Conservation (phyloP, 331 rosid species). For the Quercus phellos region DNA sequence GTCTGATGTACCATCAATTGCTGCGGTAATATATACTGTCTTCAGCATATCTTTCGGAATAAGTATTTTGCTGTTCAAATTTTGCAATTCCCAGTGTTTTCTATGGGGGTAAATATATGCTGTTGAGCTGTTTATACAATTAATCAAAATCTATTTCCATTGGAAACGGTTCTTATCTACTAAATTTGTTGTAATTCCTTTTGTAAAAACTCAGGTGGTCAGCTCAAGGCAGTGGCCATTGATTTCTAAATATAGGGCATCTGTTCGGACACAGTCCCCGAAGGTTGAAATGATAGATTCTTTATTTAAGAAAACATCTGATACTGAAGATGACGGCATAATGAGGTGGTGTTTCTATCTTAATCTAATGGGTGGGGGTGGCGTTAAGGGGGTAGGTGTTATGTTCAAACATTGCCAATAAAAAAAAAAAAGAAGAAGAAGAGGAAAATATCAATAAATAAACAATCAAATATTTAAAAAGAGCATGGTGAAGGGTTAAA, state of each 20-base stretch:
- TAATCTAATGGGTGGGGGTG: background rate
- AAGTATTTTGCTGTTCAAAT: background rate
- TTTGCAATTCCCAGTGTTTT: background rate
- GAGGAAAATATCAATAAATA: background rate
- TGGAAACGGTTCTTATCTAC: background rate
- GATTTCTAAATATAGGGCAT: constrained; percentile 81
- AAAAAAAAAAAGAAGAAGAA: background rate
- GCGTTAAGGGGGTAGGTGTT: background rate
- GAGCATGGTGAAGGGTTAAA: too few species aligned
- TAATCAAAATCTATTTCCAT: background rate
- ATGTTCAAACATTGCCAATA: background rate
- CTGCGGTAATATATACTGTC: constrained; percentile 55
- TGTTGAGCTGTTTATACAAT: background rate
- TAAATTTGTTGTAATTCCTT: background rate
- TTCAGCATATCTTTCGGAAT: too few species aligned
- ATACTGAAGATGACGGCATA: constrained; percentile 73
- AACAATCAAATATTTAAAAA: background rate
- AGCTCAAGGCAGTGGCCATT: constrained; percentile 91
- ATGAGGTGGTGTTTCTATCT: constrained; percentile 45
- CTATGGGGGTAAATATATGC: background rate
- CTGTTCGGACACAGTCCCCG: constrained; percentile 79
- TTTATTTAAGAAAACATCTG: constrained; percentile 60
- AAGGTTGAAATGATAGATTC: constrained; percentile 94
- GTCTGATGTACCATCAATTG: constrained; percentile 82
- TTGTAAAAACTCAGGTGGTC: constrained; percentile 54